These are phyloP conservation scores for Suillus lakei DNA, from an alignment of 768 basidiomycete species.

Conservation along the genomic window DNA sequence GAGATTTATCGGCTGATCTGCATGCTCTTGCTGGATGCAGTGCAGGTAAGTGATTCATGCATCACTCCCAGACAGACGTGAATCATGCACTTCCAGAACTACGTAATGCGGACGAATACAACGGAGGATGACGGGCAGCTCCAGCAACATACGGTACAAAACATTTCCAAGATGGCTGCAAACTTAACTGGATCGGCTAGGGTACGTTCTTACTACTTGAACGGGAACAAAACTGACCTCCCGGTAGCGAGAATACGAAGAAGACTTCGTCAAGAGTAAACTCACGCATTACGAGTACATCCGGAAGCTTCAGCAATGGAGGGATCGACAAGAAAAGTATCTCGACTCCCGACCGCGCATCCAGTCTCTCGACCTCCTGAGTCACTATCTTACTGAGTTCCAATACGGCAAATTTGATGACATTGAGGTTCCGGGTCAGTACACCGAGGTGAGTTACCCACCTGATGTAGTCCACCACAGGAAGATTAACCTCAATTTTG, in stretches of 20 bases:
- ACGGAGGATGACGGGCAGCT: slow-evolving; percentile 74
- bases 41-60: slow-evolving; percentile 58
- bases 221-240: slow-evolving; percentile 2
- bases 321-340: slow-evolving; percentile 84
- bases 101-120: slow-evolving; percentile 65
- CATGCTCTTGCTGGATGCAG: slow-evolving; percentile 85
- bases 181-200: slow-evolving; percentile 63
- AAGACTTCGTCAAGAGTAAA: slow-evolving; percentile 84
- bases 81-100: slow-evolving; percentile 51
- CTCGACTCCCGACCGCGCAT: slow-evolving; percentile 83
- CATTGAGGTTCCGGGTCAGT: slow-evolving; percentile 98
- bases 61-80: not conserved
- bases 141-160: slow-evolving; percentile 55
- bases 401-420: slow-evolving; percentile 98
- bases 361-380: slow-evolving; percentile 84
- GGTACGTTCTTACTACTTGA: slow-evolving; percentile 42
- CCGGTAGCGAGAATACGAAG: slow-evolving; percentile 82
- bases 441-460: slow-evolving; percentile 75
- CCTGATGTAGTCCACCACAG: not conserved
- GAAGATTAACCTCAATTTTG: slow-evolving; percentile 8
- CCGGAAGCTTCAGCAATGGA: slow-evolving; percentile 87
- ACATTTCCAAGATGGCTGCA: slow-evolving; percentile 60
- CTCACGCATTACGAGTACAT: slow-evolving; percentile 88
- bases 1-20: slow-evolving; percentile 92
- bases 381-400: slow-evolving; percentile 96